Conservation (phyloP, 208 protist genomes). For the Phytomonas francai region DNA sequence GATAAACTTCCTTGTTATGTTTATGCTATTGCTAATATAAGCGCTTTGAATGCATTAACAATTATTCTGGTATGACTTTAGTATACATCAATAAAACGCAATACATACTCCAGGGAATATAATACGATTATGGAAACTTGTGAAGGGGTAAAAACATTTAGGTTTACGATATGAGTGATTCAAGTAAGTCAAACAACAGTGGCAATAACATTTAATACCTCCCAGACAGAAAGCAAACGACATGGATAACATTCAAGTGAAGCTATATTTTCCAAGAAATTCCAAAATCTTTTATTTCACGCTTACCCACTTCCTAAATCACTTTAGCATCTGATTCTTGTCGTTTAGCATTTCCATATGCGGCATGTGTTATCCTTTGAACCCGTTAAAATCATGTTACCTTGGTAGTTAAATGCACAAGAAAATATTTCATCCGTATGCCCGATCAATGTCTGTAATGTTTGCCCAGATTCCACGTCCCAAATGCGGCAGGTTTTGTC, state of each 20-base stretch:
- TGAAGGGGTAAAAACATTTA: background rate
- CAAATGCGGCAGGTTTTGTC: constrained; percentile 93
- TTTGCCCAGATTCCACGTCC: constrained; percentile 81
- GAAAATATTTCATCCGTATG: constrained; percentile 96
- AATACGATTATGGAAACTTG: background rate
- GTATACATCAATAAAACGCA: background rate
- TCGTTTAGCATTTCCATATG: constrained; percentile 86
- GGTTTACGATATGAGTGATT: background rate
- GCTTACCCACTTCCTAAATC: background rate
- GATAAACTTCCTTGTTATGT: background rate
- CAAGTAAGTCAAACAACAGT: background rate
- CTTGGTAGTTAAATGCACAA: constrained; percentile 94
- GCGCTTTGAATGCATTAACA: background rate
- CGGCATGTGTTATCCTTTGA: constrained; percentile 96
- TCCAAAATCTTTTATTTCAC: background rate
- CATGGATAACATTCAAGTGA: background rate
- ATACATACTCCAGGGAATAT: background rate
- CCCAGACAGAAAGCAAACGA: background rate
- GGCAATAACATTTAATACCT: background rate
- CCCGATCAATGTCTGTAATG: constrained; percentile 87
- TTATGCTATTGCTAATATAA: background rate
- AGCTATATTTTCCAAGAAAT: background rate
- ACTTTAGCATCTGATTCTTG: background rate
- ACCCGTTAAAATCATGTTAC: constrained; percentile 94
- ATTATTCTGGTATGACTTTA: background rate